Evolutionary conservation across 768 basidiomycete species (phyloP).

Genomic region (Ramaria rubella): DNA sequence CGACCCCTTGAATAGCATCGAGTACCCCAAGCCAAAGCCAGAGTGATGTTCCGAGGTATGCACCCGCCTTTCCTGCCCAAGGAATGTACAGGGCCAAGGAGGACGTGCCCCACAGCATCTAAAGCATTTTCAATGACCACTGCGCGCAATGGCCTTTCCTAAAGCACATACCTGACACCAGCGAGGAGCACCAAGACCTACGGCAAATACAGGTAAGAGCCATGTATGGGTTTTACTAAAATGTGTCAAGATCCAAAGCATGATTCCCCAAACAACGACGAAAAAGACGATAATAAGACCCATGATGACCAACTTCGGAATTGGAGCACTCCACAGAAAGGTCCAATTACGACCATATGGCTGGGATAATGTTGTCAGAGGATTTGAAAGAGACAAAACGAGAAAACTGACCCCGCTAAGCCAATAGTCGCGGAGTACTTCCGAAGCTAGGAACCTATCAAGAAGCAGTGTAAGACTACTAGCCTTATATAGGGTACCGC

Average conservation of each 20-base stretch:
- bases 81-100: constrained; percentile 89
- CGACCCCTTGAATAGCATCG: constrained; percentile 91
- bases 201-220: constrained; percentile 91
- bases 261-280: constrained; percentile 73
- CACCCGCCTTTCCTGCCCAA: constrained; percentile 81
- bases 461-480: not conserved
- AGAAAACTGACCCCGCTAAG: constrained; percentile 62
- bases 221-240: constrained; percentile 94
- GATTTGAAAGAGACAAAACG: not conserved
- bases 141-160: not conserved
- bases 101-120: constrained; percentile 95
- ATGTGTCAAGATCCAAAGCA: constrained; percentile 69
- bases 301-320: constrained; percentile 78
- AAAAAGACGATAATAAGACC: constrained; percentile 81
- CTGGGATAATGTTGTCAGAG: constrained; percentile 30
- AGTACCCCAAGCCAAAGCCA: constrained; percentile 97
- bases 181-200: constrained; percentile 86
- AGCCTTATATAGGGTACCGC: not conserved
- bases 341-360: constrained; percentile 93
- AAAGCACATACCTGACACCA: constrained; percentile 77
- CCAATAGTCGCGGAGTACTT: constrained; percentile 90
- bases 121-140: constrained; percentile 5
- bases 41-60: constrained; percentile 82
- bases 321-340: constrained; percentile 82
- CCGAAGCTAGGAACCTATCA: constrained; percentile 74